Evolutionary conservation across 2,329 filamentous ascomycete species (phyloP).

Genomic region (Xylariales sp.): DNA sequence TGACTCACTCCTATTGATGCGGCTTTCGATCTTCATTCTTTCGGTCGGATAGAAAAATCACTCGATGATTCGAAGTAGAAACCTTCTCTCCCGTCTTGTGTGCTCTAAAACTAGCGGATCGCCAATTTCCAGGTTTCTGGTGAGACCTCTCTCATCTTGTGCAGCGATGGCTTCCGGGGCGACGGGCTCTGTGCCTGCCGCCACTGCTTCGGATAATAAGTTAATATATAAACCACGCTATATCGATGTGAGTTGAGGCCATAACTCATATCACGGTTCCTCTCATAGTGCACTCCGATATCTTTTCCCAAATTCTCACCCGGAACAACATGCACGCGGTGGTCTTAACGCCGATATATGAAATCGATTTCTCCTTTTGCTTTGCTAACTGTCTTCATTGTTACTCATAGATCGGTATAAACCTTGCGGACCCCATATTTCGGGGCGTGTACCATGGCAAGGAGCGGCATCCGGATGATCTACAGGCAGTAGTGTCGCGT

Average conservation of each 20-base stretch:
- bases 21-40: not conserved
- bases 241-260: constrained; percentile 66
- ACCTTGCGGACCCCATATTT: constrained; percentile 93
- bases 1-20: constrained; percentile 29
- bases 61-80: constrained; percentile 36
- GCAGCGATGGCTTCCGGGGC: constrained; percentile 45
- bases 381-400: constrained; percentile 17
- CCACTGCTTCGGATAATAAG: constrained; percentile 26
- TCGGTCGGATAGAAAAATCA: not conserved
- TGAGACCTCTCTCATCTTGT: constrained; percentile 36
- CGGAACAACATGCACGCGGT: not conserved
- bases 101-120: constrained; percentile 25
- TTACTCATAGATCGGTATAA: constrained; percentile 81
- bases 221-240: constrained; percentile 63
- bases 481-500: constrained; percentile 80
- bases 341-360: not conserved
- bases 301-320: not conserved
- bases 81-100: constrained; percentile 30
- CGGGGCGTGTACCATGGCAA: constrained; percentile 85
- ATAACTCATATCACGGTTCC: not conserved
- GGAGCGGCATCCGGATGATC: constrained; percentile 77
- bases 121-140: constrained; percentile 15
- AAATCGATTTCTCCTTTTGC: not conserved
- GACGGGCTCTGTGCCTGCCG: constrained; percentile 38
- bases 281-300: not conserved